Evolutionary conservation across 495 filamentous ascomycete species (phyloP).

Genomic region (Daldinia grandis): DNA sequence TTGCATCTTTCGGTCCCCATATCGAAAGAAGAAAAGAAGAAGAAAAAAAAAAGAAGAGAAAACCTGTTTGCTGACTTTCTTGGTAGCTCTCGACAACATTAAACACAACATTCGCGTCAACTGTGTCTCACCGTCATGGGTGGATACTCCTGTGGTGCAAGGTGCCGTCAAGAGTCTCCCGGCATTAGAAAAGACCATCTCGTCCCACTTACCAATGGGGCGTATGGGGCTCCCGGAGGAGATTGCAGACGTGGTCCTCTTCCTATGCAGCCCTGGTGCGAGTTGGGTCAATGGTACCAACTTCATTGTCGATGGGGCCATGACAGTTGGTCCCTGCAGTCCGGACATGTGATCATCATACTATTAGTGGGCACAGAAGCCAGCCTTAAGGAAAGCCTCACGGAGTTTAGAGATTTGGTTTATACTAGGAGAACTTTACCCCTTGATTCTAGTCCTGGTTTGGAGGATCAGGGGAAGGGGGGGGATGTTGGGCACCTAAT

Average conservation of each 20-base stretch:
- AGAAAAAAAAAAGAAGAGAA: no score
- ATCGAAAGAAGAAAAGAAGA: no score
- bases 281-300: conserved; percentile 8
- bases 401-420: background rate
- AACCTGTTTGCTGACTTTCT: background rate
- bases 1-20: background rate
- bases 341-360: conserved; percentile 1
- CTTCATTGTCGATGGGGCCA: conserved; percentile 7
- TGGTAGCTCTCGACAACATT: background rate
- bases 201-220: conserved; percentile 4
- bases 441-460: background rate
- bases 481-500: background rate
- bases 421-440: background rate
- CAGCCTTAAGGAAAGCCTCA: conserved; percentile 1
- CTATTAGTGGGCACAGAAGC: background rate
- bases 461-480: background rate
- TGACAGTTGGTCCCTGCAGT: conserved; percentile 4
- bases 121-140: conserved; percentile 7
- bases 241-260: conserved; percentile 5
- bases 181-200: background rate
- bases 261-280: conserved; percentile 5
- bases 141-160: conserved; percentile 6
- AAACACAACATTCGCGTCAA: conserved; percentile 10
- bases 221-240: conserved; percentile 12
- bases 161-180: background rate